Conservation (phyloP, 1,284 basidiomycete genomes). For the Trametes polyzona region DNA sequence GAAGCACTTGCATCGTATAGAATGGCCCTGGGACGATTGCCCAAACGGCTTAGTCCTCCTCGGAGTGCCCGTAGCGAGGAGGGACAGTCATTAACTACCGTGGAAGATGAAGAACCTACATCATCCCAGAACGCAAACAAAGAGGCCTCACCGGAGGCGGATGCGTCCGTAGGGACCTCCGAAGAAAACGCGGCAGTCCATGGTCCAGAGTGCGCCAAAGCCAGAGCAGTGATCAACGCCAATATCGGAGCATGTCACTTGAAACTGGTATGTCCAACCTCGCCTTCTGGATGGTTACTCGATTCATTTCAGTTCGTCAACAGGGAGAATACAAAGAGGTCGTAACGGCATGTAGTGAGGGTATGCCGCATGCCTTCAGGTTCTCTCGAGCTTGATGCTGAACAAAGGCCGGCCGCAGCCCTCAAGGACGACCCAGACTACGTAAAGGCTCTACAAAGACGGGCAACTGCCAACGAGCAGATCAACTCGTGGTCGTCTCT, state of each 20-base stretch:
- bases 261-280: slow-evolving; percentile 59
- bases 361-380: slow-evolving; percentile 38
- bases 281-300: background rate
- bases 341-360: slow-evolving; percentile 77
- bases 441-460: slow-evolving; percentile 86
- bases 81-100: slow-evolving; percentile 25
- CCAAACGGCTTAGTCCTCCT: slow-evolving; percentile 41
- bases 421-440: slow-evolving; percentile 85
- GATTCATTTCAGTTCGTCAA: background rate
- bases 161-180: background rate
- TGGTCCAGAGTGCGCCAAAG: slow-evolving; percentile 57
- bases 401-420: too few species aligned
- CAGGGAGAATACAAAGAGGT: slow-evolving; percentile 79
- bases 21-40: slow-evolving; percentile 60
- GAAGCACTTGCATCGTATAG: slow-evolving; percentile 69
- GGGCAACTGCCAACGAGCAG: slow-evolving; percentile 83
- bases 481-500: slow-evolving; percentile 85
- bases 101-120: background rate
- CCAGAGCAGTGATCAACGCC: slow-evolving; percentile 70
- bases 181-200: slow-evolving; percentile 45
- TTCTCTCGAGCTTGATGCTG: background rate
- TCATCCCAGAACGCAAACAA: background rate
- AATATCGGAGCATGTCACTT: slow-evolving; percentile 84
- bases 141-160: too few species aligned
- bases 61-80: slow-evolving; percentile 24